Conservation (phyloP, 768 basidiomycete genomes). For the Russula vinacea region DNA sequence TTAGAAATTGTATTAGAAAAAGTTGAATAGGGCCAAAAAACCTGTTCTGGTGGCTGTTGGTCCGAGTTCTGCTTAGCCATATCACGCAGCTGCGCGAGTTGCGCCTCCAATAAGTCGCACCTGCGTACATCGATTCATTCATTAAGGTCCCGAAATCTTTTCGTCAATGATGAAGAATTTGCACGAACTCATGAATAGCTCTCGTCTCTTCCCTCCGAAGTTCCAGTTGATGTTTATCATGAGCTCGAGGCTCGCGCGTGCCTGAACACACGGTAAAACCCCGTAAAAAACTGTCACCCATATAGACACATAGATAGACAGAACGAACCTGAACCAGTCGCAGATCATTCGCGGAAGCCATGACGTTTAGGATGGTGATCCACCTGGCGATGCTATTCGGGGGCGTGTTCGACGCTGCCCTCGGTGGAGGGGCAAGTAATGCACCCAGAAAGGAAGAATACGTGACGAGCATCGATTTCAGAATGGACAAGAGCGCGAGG, state of each 20-base stretch:
- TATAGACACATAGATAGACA: too few species aligned
- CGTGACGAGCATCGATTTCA: slow-evolving; percentile 74
- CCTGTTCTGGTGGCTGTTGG: slow-evolving; percentile 23
- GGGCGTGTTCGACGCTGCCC: slow-evolving; percentile 45
- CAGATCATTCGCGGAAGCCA: slow-evolving; percentile 86
- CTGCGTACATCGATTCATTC: slow-evolving; percentile 37
- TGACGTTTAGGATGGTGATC: slow-evolving; percentile 81
- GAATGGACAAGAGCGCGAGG: slow-evolving; percentile 64
- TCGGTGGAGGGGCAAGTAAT: slow-evolving; percentile 61
- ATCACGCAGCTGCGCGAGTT: slow-evolving; percentile 53
- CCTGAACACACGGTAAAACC: slow-evolving; percentile 45
- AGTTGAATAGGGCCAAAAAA: slow-evolving; percentile 10
- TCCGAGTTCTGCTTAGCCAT: slow-evolving; percentile 14
- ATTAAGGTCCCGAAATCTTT: too few species aligned
- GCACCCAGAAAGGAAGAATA: slow-evolving; percentile 73
- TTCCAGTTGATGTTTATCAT: slow-evolving; percentile 79
- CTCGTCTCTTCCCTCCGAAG: slow-evolving; percentile 69
- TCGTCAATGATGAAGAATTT: too few species aligned
- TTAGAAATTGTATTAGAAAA: background rate
- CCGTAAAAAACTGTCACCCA: slow-evolving; percentile 1
- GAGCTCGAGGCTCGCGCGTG: slow-evolving; percentile 72
- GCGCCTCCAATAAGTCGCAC: slow-evolving; percentile 69
- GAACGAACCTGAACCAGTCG: slow-evolving; percentile 77
- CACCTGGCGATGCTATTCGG: slow-evolving; percentile 76
- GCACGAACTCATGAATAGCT: slow-evolving; percentile 61